Base-by-base conservation (phyloP, 2,329 filamentous ascomycete species). In the Alternaria viburni region DNA sequence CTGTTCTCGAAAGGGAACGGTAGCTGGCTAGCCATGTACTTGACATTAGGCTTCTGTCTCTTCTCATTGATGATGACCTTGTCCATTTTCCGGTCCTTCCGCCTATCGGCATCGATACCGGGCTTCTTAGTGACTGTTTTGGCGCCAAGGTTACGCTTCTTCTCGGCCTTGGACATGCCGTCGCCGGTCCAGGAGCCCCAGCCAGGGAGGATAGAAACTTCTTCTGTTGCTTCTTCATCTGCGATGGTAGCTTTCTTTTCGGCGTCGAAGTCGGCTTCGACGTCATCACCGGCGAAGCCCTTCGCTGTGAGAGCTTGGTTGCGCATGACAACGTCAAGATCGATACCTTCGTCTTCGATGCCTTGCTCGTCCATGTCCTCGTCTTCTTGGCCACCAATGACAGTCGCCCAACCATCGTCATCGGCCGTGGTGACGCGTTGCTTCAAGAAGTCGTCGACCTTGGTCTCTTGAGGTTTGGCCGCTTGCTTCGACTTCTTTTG, bases 61-160 rank as follows among this genome's bases (percentile, higher is more conserved):
- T 94, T 97, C 87, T 99, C 93, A 75, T 91, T 97, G 72, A 99
- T 91, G 63, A 98, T 97, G 12, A 97, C 95, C 66, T 88, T 88
- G 57, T 92, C 89, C 65, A 97, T 81, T 81, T 92, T 94, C 57
- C 88, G 88, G 74, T 98, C 96, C 81, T 92, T 91, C 54, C 96
- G 88, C 63, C 94, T 87, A 63, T 90, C 86, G 69, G 88, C 88
- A 79, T 92, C 91, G 69, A 96, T 85, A 41, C 93, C 94, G 65
- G 92, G 87, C 13, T 88, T 81, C 75, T 89, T 91, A 30, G 84
- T 89, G 57, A 81, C 80, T 4, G 92, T 80, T 74, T 90, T 88
- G 17, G 87, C 78, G 58, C 82, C 79, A 26, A 77, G 74, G 62
- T 79, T 75, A 30, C 77, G 71, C 73, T 91, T 89, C 70, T 86